Conservation (phyloP, 805 yeast genomes). For the Candida boidinii region DNA sequence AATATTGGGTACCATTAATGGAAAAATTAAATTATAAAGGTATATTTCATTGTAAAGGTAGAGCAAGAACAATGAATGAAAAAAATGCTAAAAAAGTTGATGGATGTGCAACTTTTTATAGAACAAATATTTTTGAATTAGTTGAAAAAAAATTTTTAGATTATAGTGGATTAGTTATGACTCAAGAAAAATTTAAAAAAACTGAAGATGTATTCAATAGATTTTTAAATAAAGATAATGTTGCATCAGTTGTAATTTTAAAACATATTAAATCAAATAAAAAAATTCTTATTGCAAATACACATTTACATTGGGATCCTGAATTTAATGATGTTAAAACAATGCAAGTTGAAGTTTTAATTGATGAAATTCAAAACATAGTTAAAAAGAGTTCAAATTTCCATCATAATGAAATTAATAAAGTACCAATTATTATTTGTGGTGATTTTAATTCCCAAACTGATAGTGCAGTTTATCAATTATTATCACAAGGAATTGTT, state of each 20-base stretch:
- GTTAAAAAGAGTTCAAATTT: slow-evolving; percentile 33
- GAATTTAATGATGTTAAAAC: slow-evolving; percentile 92
- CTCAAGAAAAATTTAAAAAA: slow-evolving; percentile 79
- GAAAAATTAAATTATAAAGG: slow-evolving; percentile 71
- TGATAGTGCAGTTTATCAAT: slow-evolving; percentile 87
- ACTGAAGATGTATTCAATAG: slow-evolving; percentile 93
- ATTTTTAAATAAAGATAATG: slow-evolving; percentile 91
- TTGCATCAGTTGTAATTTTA: slow-evolving; percentile 70
- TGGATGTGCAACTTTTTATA: slow-evolving; percentile 95
- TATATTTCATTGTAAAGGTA: slow-evolving; percentile 74
- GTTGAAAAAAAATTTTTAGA: slow-evolving; percentile 69
- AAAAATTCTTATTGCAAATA: slow-evolving; percentile 67
- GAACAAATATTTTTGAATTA: slow-evolving; percentile 57
- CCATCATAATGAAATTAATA: slow-evolving; percentile 22
- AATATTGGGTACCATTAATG: slow-evolving; percentile 76
- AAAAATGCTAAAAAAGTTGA: slow-evolving; percentile 84
- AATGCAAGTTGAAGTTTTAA: slow-evolving; percentile 84
- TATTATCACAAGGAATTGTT: slow-evolving; percentile 76
- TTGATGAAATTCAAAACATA: slow-evolving; percentile 76
- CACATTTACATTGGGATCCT: slow-evolving; percentile 99
- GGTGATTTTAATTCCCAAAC: slow-evolving; percentile 92
- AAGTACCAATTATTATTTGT: slow-evolving; percentile 73
- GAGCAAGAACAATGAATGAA: slow-evolving; percentile 85
- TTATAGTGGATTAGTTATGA: slow-evolving; percentile 73
- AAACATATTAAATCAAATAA: slow-evolving; percentile 70